Evolutionary conservation across 1,284 basidiomycete species (phyloP).

Genomic region (Ganoderma leucocontextum): DNA sequence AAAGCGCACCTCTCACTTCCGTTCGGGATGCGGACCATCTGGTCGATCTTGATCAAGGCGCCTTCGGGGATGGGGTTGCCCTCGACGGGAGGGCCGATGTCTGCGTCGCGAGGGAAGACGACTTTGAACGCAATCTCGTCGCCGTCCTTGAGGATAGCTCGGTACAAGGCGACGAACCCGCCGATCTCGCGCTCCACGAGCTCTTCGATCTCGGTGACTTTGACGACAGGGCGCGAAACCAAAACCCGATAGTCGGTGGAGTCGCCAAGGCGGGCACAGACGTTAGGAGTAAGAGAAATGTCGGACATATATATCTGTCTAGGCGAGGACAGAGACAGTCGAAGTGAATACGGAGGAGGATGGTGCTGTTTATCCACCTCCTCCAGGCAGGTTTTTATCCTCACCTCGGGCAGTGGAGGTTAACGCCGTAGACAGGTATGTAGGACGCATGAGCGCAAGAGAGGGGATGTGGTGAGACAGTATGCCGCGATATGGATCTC

Average conservation of each 20-base stretch:
- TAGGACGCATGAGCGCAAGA: not conserved
- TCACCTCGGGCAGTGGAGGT: not conserved
- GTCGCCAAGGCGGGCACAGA: slow-evolving; percentile 3
- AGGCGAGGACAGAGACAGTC: not conserved
- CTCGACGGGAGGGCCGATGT: not conserved
- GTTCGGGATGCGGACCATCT: slow-evolving; percentile 16
- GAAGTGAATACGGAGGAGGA: not conserved
- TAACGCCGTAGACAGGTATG: not conserved
- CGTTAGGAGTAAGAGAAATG: slow-evolving; percentile 2
- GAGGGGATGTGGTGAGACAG: not conserved
- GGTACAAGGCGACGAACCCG: not conserved
- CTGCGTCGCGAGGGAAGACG: slow-evolving; percentile 6
- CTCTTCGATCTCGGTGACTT: not conserved
- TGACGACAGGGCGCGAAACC: slow-evolving; percentile 7
- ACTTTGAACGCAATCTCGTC: not conserved
- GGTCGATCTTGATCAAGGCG: slow-evolving; percentile 13
- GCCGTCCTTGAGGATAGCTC: slow-evolving; percentile 12
- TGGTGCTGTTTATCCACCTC: not conserved
- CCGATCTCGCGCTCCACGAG: not conserved
- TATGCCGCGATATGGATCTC: not conserved
- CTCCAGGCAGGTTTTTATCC: not conserved
- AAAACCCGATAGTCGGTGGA: slow-evolving; percentile 4
- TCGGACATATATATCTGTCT: not conserved
- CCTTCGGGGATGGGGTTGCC: not conserved
- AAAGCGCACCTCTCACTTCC: not conserved